These are phyloP conservation scores for Pachysandra terminalis DNA, from an alignment of 164 flowering plant species.

Conservation along the genomic window DNA sequence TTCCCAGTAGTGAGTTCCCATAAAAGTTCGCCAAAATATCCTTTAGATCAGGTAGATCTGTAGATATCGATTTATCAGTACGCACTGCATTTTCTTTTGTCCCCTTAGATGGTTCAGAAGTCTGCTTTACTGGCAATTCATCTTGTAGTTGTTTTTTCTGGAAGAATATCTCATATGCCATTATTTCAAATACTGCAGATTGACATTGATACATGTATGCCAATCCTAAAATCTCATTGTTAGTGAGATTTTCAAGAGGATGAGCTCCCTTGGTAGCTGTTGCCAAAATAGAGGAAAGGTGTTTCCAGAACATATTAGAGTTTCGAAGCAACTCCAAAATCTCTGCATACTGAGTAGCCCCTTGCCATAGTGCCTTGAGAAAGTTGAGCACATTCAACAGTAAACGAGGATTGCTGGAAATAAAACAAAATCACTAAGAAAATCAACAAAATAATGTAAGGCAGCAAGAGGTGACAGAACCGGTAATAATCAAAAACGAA, in stretches of 20 bases:
- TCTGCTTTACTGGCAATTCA: conserved; percentile 30
- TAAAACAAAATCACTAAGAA: conserved; percentile 4
- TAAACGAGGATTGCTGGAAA: conserved; percentile 55
- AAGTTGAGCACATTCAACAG: conserved; percentile 61
- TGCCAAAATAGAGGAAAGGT: conserved; percentile 32
- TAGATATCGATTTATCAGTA: conserved; percentile 25
- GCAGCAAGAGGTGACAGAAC: not conserved
- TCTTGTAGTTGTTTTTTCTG: conserved; percentile 53
- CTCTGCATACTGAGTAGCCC: conserved; percentile 55
- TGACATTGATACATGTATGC: conserved; percentile 61
- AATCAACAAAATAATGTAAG: not conserved
- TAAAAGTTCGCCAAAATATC: conserved; percentile 51
- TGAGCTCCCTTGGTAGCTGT: conserved; percentile 18
- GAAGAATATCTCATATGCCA: conserved; percentile 65
- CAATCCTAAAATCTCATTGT: conserved; percentile 24
- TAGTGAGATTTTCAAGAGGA: conserved; percentile 24
- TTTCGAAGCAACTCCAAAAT: conserved; percentile 50
- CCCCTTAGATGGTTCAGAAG: conserved; percentile 27
- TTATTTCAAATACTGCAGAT: conserved; percentile 53
- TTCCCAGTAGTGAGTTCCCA: conserved; percentile 37
- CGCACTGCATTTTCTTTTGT: conserved; percentile 17
- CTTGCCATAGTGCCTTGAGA: conserved; percentile 78
- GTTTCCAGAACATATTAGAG: conserved; percentile 61
- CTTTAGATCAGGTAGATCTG: conserved; percentile 23
- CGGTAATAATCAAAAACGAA: not conserved